Percentiles rank a stretch among this genome's conserved stretches.
These are phyloP conservation scores for Moesziomyces parantarcticus DNA, from an alignment of 1,284 basidiomycete genomes.

Conservation along the genomic window DNA sequence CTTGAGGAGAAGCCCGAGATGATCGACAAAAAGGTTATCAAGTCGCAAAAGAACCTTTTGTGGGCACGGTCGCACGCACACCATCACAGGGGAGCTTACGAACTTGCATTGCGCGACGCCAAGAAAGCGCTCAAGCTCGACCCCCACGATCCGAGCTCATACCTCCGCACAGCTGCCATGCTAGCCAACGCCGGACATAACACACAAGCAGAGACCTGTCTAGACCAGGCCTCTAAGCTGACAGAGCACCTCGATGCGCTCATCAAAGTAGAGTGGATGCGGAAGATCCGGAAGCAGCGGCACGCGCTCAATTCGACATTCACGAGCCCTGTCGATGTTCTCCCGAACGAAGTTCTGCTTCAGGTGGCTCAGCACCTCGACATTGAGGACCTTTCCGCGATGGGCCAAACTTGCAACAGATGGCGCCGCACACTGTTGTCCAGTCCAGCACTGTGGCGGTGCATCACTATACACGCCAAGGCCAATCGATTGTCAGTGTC, in stretches of 20 bases:
- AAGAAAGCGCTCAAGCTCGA: slow-evolving; percentile 31
- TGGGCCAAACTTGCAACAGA: slow-evolving; percentile 17
- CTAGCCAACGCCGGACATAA: slow-evolving; percentile 10
- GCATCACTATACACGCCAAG: not conserved
- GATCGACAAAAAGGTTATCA: slow-evolving; percentile 14
- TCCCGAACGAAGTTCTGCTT: slow-evolving; percentile 22
- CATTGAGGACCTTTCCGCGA: not conserved
- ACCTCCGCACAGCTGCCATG: slow-evolving; percentile 26
- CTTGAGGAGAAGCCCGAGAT: slow-evolving; percentile 1
- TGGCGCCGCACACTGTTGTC: slow-evolving; percentile 16
- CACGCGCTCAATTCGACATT: not conserved
- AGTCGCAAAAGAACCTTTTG: slow-evolving; percentile 33
- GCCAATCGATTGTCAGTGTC: not conserved
- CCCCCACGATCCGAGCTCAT: slow-evolving; percentile 19
- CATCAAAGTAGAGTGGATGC: slow-evolving; percentile 2
- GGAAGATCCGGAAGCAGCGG: slow-evolving; percentile 24
- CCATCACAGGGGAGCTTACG: slow-evolving; percentile 2
- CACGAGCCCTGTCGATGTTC: not conserved
- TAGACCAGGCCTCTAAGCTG: slow-evolving; percentile 11
- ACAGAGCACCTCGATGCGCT: slow-evolving; percentile 3
- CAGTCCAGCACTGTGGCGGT: slow-evolving; percentile 7
- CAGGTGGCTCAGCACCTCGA: slow-evolving; percentile 13
- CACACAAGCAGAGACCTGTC: slow-evolving; percentile 17
- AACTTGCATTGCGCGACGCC: slow-evolving; percentile 34
- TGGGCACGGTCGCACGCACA: slow-evolving; percentile 39